phyloP scores from a whole-genome alignment of 768 basidiomycete species.

The Agrocybe pediades region DNA sequence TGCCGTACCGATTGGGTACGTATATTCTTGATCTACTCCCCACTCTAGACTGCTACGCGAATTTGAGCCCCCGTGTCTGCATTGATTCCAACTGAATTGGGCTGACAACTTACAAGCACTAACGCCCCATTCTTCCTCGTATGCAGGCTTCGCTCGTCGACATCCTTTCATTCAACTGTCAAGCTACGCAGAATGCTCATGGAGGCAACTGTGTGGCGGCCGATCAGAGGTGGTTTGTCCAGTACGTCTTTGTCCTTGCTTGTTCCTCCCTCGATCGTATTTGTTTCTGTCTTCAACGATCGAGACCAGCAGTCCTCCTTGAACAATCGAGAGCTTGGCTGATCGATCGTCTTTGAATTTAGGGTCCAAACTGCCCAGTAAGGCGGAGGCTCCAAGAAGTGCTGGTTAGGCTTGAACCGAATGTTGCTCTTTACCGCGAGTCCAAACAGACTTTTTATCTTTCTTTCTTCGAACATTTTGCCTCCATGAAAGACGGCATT shows the following conservation, averaged over 20 bases:
- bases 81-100: not conserved
- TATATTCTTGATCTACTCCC: not conserved
- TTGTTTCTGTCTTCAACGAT: no score
- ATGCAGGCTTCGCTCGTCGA: conserved; percentile 38
- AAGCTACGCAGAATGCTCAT: conserved; percentile 49
- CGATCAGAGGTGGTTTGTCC: conserved; percentile 50
- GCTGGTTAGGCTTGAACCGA: no score
- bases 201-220: conserved; percentile 50
- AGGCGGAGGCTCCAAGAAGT: not conserved
- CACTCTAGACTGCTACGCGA: no score
- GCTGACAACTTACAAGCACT: not conserved
- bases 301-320: no score
- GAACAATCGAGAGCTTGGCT: not conserved
- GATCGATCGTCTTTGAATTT: no score
- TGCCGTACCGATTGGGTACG: conserved; percentile 50
- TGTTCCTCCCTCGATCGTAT: not conserved
- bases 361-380: not conserved
- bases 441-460: no score
- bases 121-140: not conserved
- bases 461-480: no score
- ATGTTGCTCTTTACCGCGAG: no score
- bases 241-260: conserved; percentile 32
- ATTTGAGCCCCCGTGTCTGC: no score
- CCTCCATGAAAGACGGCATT: no score
- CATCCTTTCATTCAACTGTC: conserved; percentile 47